Evolutionary conservation across 176 grass and related monocot genomes (phyloP).

Genomic region (Carex scoparia): DNA sequence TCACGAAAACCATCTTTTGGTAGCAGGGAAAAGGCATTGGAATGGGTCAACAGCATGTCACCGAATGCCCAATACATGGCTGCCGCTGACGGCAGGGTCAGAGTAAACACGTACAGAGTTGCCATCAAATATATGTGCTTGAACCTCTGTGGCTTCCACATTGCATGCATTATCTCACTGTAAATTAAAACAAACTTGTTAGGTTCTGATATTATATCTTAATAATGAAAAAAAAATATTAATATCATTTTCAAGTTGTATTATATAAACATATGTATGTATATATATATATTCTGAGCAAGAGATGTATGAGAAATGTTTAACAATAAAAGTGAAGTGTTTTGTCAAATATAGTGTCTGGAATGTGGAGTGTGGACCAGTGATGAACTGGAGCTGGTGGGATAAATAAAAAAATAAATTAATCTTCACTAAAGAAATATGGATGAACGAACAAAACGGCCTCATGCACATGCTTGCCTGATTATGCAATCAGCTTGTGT

Average conservation of each 20-base stretch:
- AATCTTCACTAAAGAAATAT: slow-evolving; percentile 16
- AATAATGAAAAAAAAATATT: neutral
- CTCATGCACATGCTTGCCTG: slow-evolving; percentile 26
- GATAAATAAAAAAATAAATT: neutral
- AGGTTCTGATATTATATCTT: neutral
- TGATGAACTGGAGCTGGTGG: neutral
- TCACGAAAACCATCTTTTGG: slow-evolving; percentile 22
- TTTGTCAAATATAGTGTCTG: slow-evolving; percentile 13
- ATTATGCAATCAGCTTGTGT: slow-evolving; percentile 16
- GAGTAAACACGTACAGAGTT: slow-evolving; percentile 29
- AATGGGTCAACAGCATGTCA: slow-evolving; percentile 23
- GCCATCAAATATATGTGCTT: slow-evolving; percentile 34
- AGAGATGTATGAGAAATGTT: neutral
- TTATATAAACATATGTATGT: neutral
- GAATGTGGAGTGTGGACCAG: neutral
- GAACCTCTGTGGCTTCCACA: slow-evolving; percentile 42
- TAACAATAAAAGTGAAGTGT: neutral
- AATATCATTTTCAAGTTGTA: neutral
- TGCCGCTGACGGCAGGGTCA: slow-evolving; percentile 27
- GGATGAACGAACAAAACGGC: slow-evolving; percentile 19
- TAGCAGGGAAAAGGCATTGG: slow-evolving; percentile 30
- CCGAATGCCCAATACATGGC: slow-evolving; percentile 37
- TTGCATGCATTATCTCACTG: slow-evolving; percentile 42
- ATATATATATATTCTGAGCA: slow-evolving; percentile 2
- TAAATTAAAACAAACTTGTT: neutral